Evolutionary conservation across 768 basidiomycete genomes (phyloP).

Genomic region (Collybia nuda): DNA sequence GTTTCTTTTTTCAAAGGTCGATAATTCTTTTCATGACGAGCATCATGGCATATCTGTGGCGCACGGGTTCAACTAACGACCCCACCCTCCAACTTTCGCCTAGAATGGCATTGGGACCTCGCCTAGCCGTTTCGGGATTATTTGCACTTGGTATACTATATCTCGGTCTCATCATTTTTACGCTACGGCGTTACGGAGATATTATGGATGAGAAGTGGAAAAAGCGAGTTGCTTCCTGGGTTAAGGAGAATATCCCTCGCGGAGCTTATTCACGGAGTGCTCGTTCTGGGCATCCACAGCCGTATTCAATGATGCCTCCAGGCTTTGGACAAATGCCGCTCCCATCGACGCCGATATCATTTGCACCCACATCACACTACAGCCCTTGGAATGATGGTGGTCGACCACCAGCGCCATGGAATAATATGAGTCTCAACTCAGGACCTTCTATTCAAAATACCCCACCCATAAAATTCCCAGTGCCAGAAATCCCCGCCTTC

Average conservation of each 20-base stretch:
- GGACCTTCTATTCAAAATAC: too few species aligned
- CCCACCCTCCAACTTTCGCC: constrained; percentile 25
- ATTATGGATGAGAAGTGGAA: constrained; percentile 27
- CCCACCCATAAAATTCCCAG: too few species aligned
- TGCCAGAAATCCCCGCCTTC: too few species aligned
- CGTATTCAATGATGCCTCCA: too few species aligned
- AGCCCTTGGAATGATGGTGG: too few species aligned
- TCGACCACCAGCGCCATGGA: too few species aligned
- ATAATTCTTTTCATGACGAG: constrained; percentile 56
- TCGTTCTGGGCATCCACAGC: background rate
- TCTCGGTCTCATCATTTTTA: constrained; percentile 47
- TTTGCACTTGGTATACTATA: constrained; percentile 54
- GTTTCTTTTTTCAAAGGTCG: constrained; percentile 39
- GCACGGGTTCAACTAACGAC: constrained; percentile 43
- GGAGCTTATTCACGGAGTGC: background rate
- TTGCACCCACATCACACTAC: too few species aligned
- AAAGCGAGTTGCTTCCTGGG: constrained; percentile 9
- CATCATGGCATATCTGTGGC: constrained; percentile 56
- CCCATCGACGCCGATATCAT: too few species aligned
- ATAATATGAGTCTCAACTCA: too few species aligned
- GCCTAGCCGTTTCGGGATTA: constrained; percentile 46
- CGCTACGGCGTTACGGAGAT: constrained; percentile 51
- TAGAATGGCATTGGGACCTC: constrained; percentile 37
- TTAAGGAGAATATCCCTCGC: constrained; percentile 12
- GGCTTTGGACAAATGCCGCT: too few species aligned